Percentiles rank a stretch among this genome's conserved stretches.
Evolutionary conservation across 2,329 filamentous ascomycete genomes (phyloP).

Genomic region (Zalaria obscura): DNA sequence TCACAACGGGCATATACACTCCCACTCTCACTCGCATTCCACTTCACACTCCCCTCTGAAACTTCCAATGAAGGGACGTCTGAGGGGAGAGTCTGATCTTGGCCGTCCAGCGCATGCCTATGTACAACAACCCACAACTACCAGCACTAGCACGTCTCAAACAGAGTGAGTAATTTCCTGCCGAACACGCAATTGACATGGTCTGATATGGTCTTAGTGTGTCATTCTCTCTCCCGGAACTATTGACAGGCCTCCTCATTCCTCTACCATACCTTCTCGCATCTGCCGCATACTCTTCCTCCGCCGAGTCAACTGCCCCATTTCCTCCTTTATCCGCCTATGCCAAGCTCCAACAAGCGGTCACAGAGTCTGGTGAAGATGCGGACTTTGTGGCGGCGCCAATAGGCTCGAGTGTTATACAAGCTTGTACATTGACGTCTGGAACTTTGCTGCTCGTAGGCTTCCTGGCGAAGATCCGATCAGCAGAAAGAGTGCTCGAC

Average conservation of each 20-base stretch:
- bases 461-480: slow-evolving; percentile 20
- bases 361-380: slow-evolving; percentile 8
- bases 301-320: slow-evolving; percentile 9
- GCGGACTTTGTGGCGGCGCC: slow-evolving; percentile 1
- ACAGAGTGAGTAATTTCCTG: background rate
- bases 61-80: slow-evolving; percentile 19
- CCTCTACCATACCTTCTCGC: slow-evolving; percentile 35
- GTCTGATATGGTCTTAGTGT: slow-evolving; percentile 6
- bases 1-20: slow-evolving; percentile 15
- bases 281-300: slow-evolving; percentile 28
- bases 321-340: slow-evolving; percentile 17
- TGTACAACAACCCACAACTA: too few relatives aligned
- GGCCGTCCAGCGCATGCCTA: slow-evolving; percentile 16
- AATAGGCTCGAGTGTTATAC: slow-evolving; percentile 19
- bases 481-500: slow-evolving; percentile 15
- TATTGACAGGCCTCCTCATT: slow-evolving; percentile 35
- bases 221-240: slow-evolving; percentile 27
- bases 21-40: slow-evolving; percentile 10
- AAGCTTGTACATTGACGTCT: slow-evolving; percentile 31
- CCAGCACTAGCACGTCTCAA: too few relatives aligned
- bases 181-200: background rate
- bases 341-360: slow-evolving; percentile 13
- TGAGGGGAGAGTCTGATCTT: slow-evolving; percentile 31
- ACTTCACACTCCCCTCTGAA: slow-evolving; percentile 11
- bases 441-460: slow-evolving; percentile 31